Evolutionary conservation across 1,139 yeast genomes (phyloP).

Genomic region (Martiniozyma asiatica): DNA sequence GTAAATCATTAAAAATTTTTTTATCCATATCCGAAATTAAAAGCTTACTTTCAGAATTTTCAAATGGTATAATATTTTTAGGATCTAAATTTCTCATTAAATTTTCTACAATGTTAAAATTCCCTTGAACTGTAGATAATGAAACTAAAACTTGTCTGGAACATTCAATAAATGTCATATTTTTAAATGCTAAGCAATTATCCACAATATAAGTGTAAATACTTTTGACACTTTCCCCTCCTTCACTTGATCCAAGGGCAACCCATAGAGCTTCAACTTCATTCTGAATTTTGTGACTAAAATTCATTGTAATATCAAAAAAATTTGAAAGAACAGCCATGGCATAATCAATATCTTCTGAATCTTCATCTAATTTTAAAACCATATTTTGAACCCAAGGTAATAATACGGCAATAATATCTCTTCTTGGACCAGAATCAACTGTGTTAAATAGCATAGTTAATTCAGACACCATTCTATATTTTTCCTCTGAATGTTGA

Average conservation of each 20-base stretch:
- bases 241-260: constrained; percentile 66
- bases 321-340: constrained; percentile 73
- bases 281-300: constrained; percentile 60
- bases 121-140: constrained; percentile 50
- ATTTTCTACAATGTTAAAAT: constrained; percentile 46
- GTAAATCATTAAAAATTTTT: constrained; percentile 26
- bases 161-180: constrained; percentile 63
- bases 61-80: constrained; percentile 69
- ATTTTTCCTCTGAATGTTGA: constrained; percentile 45
- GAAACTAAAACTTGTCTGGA: constrained; percentile 75
- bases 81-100: constrained; percentile 67
- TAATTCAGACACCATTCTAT: constrained; percentile 56
- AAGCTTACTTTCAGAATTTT: constrained; percentile 9
- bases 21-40: constrained; percentile 11
- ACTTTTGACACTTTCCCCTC: constrained; percentile 50
- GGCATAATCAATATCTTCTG: constrained; percentile 37
- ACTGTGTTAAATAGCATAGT: constrained; percentile 61
- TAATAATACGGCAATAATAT: constrained; percentile 62
- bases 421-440: constrained; percentile 50
- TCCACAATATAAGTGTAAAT: constrained; percentile 61
- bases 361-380: constrained; percentile 34
- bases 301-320: constrained; percentile 73
- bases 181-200: constrained; percentile 60
- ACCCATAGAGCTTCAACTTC: constrained; percentile 95
- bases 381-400: constrained; percentile 88